Evolutionary conservation across 306 rosid species (phyloP).

Genomic region (Cucumis sativus): Cucumber_9930_V3 NC_026657.2:23427501-23428000

Average conservation of each 20-base stretch:
- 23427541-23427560: not conserved
- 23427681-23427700: not conserved
- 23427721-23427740: not conserved
- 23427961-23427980: conserved; percentile 83
- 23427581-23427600: not conserved
- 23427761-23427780: not conserved
- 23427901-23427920: conserved; percentile 24
- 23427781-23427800: not conserved
- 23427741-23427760: not conserved
- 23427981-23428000: conserved; percentile 95
- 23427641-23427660: no score
- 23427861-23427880: not conserved
- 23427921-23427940: conserved; percentile 77
- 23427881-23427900: conserved; percentile 8
- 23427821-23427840: not conserved
- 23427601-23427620: not conserved
- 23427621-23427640: not conserved
- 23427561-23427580: not conserved
- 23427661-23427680: not conserved
- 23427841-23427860: not conserved
- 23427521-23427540: not conserved
- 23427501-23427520: not conserved
- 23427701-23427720: not conserved
- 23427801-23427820: not conserved
- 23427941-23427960: conserved; percentile 97